Evolutionary conservation across 345 rosid genomes (phyloP).

Genomic region (Eucalyptus viminalis): DNA sequence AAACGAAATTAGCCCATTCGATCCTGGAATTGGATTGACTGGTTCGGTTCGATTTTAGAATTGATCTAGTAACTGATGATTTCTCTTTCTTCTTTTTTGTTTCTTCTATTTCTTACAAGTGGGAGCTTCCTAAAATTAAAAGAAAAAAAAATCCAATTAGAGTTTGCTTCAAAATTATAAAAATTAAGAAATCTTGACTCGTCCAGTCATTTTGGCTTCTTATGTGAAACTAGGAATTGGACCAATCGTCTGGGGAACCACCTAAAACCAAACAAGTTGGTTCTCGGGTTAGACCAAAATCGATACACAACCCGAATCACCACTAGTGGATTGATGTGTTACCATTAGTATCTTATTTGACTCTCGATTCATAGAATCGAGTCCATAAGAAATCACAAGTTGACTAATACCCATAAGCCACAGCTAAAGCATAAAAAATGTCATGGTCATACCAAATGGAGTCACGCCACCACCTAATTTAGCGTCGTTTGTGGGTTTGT

Average conservation of each 20-base stretch:
- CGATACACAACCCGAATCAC: background rate
- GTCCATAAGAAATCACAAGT: background rate
- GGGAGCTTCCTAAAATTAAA: background rate
- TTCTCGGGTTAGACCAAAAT: background rate
- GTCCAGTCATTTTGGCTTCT: background rate
- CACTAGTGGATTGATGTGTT: background rate
- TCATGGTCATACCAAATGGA: background rate
- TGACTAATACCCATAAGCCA: background rate
- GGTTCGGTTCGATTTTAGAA: fast-evolving
- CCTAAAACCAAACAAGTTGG: fast-evolving
- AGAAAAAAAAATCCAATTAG: too few relatives aligned
- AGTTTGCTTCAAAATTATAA: background rate
- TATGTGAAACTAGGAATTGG: background rate
- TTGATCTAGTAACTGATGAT: too few relatives aligned
- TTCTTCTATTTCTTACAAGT: too few relatives aligned
- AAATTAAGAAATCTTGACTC: background rate
- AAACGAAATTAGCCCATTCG: fast-evolving
- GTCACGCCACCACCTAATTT: background rate
- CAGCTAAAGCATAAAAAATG: background rate
- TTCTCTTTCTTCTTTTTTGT: background rate
- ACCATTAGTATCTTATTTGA: background rate
- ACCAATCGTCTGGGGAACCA: fast-evolving
- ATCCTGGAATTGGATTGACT: fast-evolving
- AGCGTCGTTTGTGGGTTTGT: background rate
- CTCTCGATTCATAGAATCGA: background rate